These are phyloP conservation scores for Hypoxylon lienhwacheense DNA, from an alignment of 495 filamentous ascomycete species.

Conservation along the genomic window DNA sequence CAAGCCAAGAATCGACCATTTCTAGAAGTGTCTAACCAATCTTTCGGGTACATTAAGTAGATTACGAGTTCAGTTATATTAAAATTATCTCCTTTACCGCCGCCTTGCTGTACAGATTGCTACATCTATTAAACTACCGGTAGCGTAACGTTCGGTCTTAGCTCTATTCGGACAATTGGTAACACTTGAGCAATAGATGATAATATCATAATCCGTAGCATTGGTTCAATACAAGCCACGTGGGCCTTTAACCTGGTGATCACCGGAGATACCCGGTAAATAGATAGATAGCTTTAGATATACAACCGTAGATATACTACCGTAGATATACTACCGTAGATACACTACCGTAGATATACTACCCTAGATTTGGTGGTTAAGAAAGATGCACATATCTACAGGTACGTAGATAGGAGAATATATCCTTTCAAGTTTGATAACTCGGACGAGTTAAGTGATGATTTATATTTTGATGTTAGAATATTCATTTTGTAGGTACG, in stretches of 20 bases:
- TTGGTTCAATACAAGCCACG: slow-evolving; percentile 32
- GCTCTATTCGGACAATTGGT: background rate
- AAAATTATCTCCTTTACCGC: too few species aligned
- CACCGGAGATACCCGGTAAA: slow-evolving; percentile 11
- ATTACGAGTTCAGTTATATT: too few species aligned
- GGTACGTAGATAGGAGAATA: too few species aligned
- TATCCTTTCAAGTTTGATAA: background rate
- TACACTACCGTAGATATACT: slow-evolving; percentile 1
- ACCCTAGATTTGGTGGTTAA: slow-evolving; percentile 28
- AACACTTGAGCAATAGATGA: slow-evolving; percentile 6
- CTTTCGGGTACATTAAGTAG: too few species aligned
- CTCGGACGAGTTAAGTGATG: slow-evolving; percentile 7
- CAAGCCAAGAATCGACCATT: slow-evolving; percentile 31
- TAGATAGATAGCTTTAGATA: too few species aligned
- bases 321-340: too few species aligned
- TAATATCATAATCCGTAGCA: slow-evolving; percentile 20
- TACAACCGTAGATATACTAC: too few species aligned
- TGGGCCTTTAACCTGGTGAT: slow-evolving; percentile 22
- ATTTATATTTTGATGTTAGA: slow-evolving; percentile 12
- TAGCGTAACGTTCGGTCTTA: background rate
- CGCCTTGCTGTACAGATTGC: too few species aligned
- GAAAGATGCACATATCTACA: background rate
- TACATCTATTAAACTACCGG: background rate
- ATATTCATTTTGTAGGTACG: too few species aligned
- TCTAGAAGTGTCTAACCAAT: too few species aligned